Evolutionary conservation across 768 basidiomycete species (phyloP).

Genomic region (Rubroboletus satanas): DNA sequence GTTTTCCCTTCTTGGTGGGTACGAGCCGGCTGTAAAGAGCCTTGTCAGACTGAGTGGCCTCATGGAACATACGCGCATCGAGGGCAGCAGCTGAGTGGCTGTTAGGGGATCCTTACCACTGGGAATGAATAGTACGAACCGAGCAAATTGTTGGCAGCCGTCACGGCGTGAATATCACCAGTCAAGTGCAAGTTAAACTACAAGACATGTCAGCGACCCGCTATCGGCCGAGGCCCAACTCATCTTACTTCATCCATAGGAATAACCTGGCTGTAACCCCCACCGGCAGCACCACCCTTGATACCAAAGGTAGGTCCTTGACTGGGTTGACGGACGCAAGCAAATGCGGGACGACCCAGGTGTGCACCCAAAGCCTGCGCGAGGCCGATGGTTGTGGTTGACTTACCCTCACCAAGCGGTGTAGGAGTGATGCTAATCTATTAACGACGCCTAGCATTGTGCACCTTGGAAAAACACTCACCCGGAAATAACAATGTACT

Average conservation of each 20-base stretch:
- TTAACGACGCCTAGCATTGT: not conserved
- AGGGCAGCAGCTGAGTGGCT: constrained; percentile 77
- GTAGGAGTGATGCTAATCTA: constrained; percentile 83
- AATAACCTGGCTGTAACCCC: constrained; percentile 98
- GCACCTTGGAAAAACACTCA: constrained; percentile 30
- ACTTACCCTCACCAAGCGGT: constrained; percentile 96
- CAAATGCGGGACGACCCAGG: constrained; percentile 87
- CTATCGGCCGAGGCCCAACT: not conserved
- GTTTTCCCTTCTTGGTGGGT: constrained; percentile 88
- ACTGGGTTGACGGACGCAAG: constrained; percentile 96
- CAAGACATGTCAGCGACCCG: constrained; percentile 1
- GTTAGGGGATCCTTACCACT: constrained; percentile 3
- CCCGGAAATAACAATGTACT: constrained; percentile 96
- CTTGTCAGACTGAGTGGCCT: constrained; percentile 94
- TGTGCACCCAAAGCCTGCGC: constrained; percentile 96
- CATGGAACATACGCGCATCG: constrained; percentile 97
- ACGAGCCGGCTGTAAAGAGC: constrained; percentile 90
- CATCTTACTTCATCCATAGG: constrained; percentile 89
- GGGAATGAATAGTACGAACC: constrained; percentile 42
- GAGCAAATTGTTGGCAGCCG: constrained; percentile 94
- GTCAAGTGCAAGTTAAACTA: constrained; percentile 95
- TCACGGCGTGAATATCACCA: constrained; percentile 96
- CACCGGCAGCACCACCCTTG: constrained; percentile 98
- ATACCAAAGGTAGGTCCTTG: constrained; percentile 99
- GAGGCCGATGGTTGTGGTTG: constrained; percentile 95